phyloP scores from a whole-genome alignment of 169 alveolate species.

The Neospora caninum region DNA sequence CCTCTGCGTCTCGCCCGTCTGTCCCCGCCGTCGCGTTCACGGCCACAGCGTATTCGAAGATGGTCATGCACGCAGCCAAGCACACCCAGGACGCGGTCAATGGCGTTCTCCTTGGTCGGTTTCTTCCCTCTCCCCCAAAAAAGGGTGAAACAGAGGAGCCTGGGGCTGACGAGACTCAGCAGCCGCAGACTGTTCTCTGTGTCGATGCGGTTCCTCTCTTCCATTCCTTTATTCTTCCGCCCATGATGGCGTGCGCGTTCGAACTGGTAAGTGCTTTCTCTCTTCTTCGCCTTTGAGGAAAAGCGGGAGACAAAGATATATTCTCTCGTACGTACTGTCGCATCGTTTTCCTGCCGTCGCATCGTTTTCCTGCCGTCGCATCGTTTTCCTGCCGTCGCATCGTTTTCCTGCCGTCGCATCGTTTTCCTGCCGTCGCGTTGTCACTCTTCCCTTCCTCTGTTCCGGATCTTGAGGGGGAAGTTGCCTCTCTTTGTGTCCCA shows the following conservation, averaged over 20 bases:
- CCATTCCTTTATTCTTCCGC: conserved; percentile 13
- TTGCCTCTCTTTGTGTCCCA: too few relatives aligned
- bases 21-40: conserved; percentile 9
- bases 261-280: not conserved
- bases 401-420: too few relatives aligned
- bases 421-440: too few relatives aligned
- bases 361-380: too few relatives aligned
- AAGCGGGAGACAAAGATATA: too few relatives aligned
- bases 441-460: too few relatives aligned
- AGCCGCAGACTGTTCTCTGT: not conserved
- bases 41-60: conserved; percentile 19
- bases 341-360: too few relatives aligned
- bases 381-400: too few relatives aligned
- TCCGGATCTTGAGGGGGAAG: too few relatives aligned
- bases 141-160: not conserved
- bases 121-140: not conserved
- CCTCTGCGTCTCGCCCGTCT: not conserved
- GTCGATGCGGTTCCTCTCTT: conserved; percentile 10
- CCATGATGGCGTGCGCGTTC: conserved; percentile 35
- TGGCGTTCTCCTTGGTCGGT: conserved; percentile 31
- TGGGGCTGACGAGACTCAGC: not conserved
- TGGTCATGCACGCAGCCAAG: conserved; percentile 24
- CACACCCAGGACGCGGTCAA: conserved; percentile 37
- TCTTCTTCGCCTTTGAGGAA: too few relatives aligned
- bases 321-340: too few relatives aligned